Evolutionary conservation across 148 eudicot genomes (phyloP), one percentile per base, ranked within the genome.

Genomic region (Spergularia bocconei): DNA sequence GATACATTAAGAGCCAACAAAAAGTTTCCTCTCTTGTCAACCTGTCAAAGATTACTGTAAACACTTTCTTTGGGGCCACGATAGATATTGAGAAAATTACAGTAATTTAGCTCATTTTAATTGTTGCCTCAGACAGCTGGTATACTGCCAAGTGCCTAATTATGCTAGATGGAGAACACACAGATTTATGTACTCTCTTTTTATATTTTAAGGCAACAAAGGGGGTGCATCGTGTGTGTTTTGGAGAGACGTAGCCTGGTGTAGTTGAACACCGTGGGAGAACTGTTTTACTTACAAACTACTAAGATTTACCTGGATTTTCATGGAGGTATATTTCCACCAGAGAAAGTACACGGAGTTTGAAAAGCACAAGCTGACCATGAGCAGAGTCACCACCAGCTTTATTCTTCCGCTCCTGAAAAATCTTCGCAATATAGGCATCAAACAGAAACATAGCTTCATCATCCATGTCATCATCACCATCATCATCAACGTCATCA

Each of bases 381-480:
- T 88, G 91, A 76, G 96, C 89, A 71, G 92, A 87, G 82, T 89
- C 92, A 73, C 87, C 91, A 63, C 97, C 99, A 64, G 90, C 90
- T 75, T 90, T 91, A 81, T 85, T 92, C 86, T 87, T 90, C 57
- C 84, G 77, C 20, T 90, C 97, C 79, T 88, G 90, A 53, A 92
- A 87, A 48, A 92, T 90, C 71, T 77, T 87, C 11, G 90, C 87
- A 65, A 92, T 85, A 67, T 86, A 85, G 17, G 85, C 77, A 82
- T 95, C 99, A 92, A 95, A 88, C 39, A 97, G 84, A 74, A 95
- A 95, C 99, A 95, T 95, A n/a, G 93, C 99, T 67, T 92, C 99
- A 80, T 95, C 99, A 80, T 95, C 98, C 97, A 92, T 84, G 63
- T 89, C 96, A 20, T 87, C 93, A 76, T 92, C 98, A 71, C 90